Evolutionary conservation across 768 basidiomycete species (phyloP).

Genomic region (Trametes coccinea): DNA sequence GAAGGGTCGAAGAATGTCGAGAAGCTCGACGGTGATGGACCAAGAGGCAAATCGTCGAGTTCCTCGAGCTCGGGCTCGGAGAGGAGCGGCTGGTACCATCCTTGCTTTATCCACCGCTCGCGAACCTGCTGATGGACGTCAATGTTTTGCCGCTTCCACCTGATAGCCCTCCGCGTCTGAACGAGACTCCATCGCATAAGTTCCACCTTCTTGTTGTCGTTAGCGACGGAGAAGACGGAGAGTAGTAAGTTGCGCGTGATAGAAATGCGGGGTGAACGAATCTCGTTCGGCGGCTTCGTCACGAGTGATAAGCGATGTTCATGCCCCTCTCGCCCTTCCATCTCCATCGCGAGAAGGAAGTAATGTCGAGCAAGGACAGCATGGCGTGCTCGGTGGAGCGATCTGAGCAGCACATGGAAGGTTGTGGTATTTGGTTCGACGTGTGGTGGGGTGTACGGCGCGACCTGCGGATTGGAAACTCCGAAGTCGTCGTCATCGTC

Average conservation of each 20-base stretch:
- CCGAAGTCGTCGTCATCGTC: conserved; percentile 65
- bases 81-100: conserved; percentile 15
- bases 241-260: conserved; percentile 58
- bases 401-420: conserved; percentile 60
- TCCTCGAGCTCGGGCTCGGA: conserved; percentile 5
- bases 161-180: conserved; percentile 44
- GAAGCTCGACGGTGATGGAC: conserved; percentile 9
- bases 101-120: conserved; percentile 22
- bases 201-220: conserved; percentile 56
- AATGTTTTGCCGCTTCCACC: conserved; percentile 51
- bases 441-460: conserved; percentile 40
- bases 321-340: conserved; percentile 41
- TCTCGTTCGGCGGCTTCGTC: conserved; percentile 30
- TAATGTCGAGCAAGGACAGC: conserved; percentile 66
- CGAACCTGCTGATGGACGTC: conserved; percentile 40
- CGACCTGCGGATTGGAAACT: conserved; percentile 39
- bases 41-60: neutral
- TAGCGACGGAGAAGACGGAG: conserved; percentile 57
- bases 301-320: too few relatives aligned
- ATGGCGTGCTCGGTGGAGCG: conserved; percentile 51
- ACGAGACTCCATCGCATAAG: conserved; percentile 59
- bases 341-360: conserved; percentile 49
- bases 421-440: conserved; percentile 68
- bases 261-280: conserved; percentile 52
- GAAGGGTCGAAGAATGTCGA: conserved; percentile 22